phyloP scores from a whole-genome alignment of 2,329 filamentous ascomycete genomes.

The Aspergillus pseudoviridinutans region DNA sequence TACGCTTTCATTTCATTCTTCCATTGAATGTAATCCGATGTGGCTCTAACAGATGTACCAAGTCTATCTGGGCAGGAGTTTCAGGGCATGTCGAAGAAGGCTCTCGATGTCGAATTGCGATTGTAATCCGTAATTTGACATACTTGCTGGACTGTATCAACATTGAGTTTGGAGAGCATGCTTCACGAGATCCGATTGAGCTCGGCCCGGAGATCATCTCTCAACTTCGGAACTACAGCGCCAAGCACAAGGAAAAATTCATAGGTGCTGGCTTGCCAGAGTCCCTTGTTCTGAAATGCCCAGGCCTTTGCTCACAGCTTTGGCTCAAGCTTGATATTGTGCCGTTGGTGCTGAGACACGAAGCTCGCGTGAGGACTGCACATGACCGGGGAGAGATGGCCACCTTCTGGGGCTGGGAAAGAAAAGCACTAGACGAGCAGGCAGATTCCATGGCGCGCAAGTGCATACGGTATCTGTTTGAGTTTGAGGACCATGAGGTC shows the following conservation, averaged over 20 bases:
- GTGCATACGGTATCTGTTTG: slow-evolving; percentile 56
- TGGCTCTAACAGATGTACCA: too few relatives aligned
- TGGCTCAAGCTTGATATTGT: slow-evolving; percentile 73
- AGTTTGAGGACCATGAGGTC: neutral
- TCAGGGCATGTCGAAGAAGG: neutral
- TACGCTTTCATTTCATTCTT: too few relatives aligned
- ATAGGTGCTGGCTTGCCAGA: slow-evolving; percentile 64
- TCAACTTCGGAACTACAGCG: slow-evolving; percentile 56
- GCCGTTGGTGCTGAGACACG: slow-evolving; percentile 54
- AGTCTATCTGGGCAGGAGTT: neutral
- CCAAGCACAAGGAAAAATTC: slow-evolving; percentile 65
- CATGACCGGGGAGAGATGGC: slow-evolving; percentile 8
- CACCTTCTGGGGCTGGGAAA: slow-evolving; percentile 40
- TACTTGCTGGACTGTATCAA: slow-evolving; percentile 65
- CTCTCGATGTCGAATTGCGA: slow-evolving; percentile 40
- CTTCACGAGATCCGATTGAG: slow-evolving; percentile 47
- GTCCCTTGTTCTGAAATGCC: slow-evolving; percentile 56
- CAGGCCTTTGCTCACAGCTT: slow-evolving; percentile 61
- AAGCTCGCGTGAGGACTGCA: neutral
- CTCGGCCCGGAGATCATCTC: slow-evolving; percentile 57
- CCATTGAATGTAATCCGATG: too few relatives aligned
- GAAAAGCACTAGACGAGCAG: slow-evolving; percentile 66
- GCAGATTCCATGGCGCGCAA: slow-evolving; percentile 74
- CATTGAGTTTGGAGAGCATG: slow-evolving; percentile 40
- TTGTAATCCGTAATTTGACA: slow-evolving; percentile 66